Base-by-base conservation (phyloP, 768 basidiomycete genomes). In the Kockovaella imperatae region DNA sequence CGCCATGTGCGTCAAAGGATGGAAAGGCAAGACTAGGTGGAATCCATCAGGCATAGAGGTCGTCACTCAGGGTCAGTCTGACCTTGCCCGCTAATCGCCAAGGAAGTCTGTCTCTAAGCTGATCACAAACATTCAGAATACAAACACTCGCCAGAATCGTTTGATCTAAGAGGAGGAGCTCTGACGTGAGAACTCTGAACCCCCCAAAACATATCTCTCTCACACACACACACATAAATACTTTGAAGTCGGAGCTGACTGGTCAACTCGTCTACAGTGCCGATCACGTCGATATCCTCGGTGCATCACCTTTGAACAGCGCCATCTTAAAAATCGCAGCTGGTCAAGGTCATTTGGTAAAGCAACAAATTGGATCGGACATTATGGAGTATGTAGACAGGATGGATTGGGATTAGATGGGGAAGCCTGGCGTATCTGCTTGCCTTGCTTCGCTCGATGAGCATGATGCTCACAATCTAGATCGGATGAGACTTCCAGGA, bases 1-100 rank as follows among this genome's bases (percentile, higher is more conserved):
- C 14, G 81, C 86, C n/a, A 95, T 97, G 89, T 96, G 93, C 61
- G 83, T 85, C 10, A 87, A 89, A 64, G 93, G 91, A 5, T 95
- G 91, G 93, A 86, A 85, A 69, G 76, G 82, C 48, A 77, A 77
- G 53, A 67, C 64, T 4, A 76, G 82, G 45, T 96, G 88, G 87
- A 97, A 96, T 70, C 93, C 93, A 1, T 84, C 80, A 11, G 78
- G 83, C n/a, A 88, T 95, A 64, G 78, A 80, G 58, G 74, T 96
- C 40, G 80, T 82, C 21, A 93, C 90, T 14, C 80, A 90, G 47
- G 79, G 85, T 89, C 58, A 54, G 50, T 52, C 43, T 18, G 13
- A 20, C 8, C 24, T 42, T 34, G 43, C 24, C n/a, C 3, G 48
- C n/a, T 13, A 42, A 42, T 34, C 25, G 13, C 8, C 6, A 32